Conservation (phyloP, 2,329 filamentous ascomycete genomes). For the Orbilia ellipsospora region DNA sequence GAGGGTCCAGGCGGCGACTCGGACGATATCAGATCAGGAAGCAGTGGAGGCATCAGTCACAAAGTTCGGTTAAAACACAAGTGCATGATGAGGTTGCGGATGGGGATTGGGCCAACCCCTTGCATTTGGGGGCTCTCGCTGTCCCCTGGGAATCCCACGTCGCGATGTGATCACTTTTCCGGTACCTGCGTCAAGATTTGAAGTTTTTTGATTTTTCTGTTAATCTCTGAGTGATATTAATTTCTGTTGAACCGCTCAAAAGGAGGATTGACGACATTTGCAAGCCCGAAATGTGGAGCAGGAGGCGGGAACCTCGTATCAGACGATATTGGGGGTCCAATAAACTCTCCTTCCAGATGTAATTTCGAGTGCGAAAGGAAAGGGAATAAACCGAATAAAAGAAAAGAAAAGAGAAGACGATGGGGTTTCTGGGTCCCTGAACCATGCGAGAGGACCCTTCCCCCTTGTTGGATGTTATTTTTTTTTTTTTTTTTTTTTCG, state of each 20-base stretch:
- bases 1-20: constrained; percentile 36
- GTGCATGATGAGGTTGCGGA: constrained; percentile 35
- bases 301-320: constrained; percentile 26
- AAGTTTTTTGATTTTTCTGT: constrained; percentile 8
- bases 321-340: constrained; percentile 3
- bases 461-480: constrained; percentile 33
- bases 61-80: constrained; percentile 46
- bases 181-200: constrained; percentile 54
- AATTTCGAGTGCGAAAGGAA: constrained; percentile 37
- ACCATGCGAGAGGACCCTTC: constrained; percentile 27
- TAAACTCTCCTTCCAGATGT: constrained; percentile 45
- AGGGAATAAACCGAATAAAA: no score
- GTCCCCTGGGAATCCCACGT: constrained; percentile 22
- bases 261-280: constrained; percentile 47
- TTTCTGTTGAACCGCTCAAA: constrained; percentile 34
- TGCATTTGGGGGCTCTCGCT: constrained; percentile 7
- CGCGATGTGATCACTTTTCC: constrained; percentile 49
- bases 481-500: constrained; percentile 4
- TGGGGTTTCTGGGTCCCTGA: constrained; percentile 10
- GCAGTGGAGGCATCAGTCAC: neutral
- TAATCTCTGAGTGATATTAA: constrained; percentile 12
- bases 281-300: constrained; percentile 32
- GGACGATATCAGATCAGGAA: constrained; percentile 23
- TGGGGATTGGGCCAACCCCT: constrained; percentile 33
- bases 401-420: constrained; percentile 1